Evolutionary conservation across 1,284 basidiomycete genomes (phyloP).

Genomic region (Heterobasidion occidentale): DNA sequence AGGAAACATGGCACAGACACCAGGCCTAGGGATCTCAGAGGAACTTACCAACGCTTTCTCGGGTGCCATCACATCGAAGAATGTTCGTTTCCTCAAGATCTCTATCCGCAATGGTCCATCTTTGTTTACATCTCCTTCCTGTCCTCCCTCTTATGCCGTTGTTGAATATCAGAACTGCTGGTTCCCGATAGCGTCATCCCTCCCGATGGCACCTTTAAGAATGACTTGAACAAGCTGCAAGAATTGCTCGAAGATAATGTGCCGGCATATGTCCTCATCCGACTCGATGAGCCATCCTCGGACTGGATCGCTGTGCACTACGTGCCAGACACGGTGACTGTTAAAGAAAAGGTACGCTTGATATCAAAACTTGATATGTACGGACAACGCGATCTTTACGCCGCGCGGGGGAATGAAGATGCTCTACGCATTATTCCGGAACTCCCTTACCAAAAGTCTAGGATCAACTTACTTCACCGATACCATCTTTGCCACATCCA

Average conservation of each 20-base stretch:
- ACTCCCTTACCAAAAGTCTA: constrained; percentile 65
- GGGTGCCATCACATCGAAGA: constrained; percentile 39
- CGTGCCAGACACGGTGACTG: constrained; percentile 67
- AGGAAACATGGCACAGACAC: constrained; percentile 55
- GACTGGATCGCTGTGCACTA: constrained; percentile 71
- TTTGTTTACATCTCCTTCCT: constrained; percentile 13
- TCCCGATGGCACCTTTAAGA: constrained; percentile 39
- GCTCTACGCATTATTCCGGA: constrained; percentile 85
- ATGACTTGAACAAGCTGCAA: constrained; percentile 54
- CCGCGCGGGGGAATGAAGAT: constrained; percentile 45
- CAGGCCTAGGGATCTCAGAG: constrained; percentile 20
- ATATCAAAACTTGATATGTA: background rate
- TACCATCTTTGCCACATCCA: constrained; percentile 75
- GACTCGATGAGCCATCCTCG: constrained; percentile 46
- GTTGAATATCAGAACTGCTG: constrained; percentile 46
- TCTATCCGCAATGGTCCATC: constrained; percentile 61
- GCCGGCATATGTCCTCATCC: constrained; percentile 69
- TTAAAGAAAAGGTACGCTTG: constrained; percentile 64
- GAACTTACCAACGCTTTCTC: constrained; percentile 39
- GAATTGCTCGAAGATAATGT: constrained; percentile 47
- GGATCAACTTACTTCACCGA: constrained; percentile 75
- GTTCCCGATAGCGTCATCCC: constrained; percentile 45
- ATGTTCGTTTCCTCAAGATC: constrained; percentile 66
- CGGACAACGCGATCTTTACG: background rate
- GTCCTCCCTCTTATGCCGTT: constrained; percentile 16